Conservation (phyloP, 495 filamentous ascomycete genomes). For the Penicillium argentinense region DNA sequence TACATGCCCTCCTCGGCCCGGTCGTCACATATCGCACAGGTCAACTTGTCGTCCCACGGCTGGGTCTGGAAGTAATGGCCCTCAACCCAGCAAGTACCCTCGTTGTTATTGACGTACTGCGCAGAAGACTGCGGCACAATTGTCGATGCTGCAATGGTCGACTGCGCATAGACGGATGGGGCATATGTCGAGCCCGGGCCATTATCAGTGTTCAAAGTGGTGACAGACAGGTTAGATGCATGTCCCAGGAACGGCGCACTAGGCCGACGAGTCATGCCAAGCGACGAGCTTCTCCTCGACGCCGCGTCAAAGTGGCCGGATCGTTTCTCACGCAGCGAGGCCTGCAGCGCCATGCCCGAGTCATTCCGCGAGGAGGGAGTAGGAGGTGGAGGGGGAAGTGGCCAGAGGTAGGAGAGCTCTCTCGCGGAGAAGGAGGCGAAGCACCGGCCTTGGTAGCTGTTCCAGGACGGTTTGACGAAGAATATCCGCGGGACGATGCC, state of each 20-base stretch:
- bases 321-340: constrained; percentile 86
- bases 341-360: constrained; percentile 81
- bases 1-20: constrained; percentile 87
- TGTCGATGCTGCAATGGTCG: constrained; percentile 96
- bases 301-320: constrained; percentile 89
- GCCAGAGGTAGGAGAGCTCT: constrained; percentile 74
- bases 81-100: constrained; percentile 87
- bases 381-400: constrained; percentile 73
- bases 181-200: constrained; percentile 81
- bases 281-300: constrained; percentile 86
- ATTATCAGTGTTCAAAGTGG: constrained; percentile 73
- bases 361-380: constrained; percentile 84
- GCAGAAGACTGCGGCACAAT: constrained; percentile 89
- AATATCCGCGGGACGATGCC: constrained; percentile 41
- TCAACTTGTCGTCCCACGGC: constrained; percentile 61
- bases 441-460: constrained; percentile 68
- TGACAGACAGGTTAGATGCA: constrained; percentile 77
- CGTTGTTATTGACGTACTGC: constrained; percentile 82
- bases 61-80: constrained; percentile 86
- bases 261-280: constrained; percentile 77
- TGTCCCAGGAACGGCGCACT: constrained; percentile 85
- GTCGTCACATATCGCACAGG: constrained; percentile 88
- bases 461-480: constrained; percentile 67
- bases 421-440: constrained; percentile 76
- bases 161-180: constrained; percentile 93